Percentiles rank a stretch among this genome's conserved stretches.
These are phyloP conservation scores for Pseudocercospora eumusae DNA, from an alignment of 2,329 filamentous ascomycete genomes.

Conservation along the genomic window DNA sequence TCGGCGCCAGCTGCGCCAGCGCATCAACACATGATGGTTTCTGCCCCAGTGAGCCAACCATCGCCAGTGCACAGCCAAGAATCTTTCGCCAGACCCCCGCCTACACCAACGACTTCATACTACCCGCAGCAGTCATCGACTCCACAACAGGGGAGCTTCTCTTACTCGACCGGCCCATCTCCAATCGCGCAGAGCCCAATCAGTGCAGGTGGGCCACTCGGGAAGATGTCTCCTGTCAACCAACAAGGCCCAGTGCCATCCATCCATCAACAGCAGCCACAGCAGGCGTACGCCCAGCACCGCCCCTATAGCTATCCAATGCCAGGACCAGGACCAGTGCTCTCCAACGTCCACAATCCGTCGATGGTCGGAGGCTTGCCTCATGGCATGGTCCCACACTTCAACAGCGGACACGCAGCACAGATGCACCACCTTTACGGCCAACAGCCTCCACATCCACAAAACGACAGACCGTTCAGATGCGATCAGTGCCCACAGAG, in stretches of 20 bases:
- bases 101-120: slow-evolving; percentile 66
- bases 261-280: slow-evolving; percentile 46
- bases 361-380: slow-evolving; percentile 58
- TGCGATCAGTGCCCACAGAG: slow-evolving; percentile 90
- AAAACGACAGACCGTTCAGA: slow-evolving; percentile 85
- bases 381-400: slow-evolving; percentile 56
- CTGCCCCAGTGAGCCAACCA: slow-evolving; percentile 39
- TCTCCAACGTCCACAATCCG: slow-evolving; percentile 77
- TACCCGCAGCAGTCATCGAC: slow-evolving; percentile 56
- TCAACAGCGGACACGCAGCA: slow-evolving; percentile 62
- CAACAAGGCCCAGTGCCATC: slow-evolving; percentile 48
- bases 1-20: slow-evolving; percentile 53
- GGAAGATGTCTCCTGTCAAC: slow-evolving; percentile 56
- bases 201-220: slow-evolving; percentile 48
- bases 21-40: slow-evolving; percentile 47
- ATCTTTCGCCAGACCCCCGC: slow-evolving; percentile 57
- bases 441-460: slow-evolving; percentile 51
- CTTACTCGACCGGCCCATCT: slow-evolving; percentile 53
- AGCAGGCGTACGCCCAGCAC: slow-evolving; percentile 48
- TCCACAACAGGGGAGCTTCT: slow-evolving; percentile 51
- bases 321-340: slow-evolving; percentile 67
- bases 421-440: slow-evolving; percentile 69
- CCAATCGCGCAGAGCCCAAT: slow-evolving; percentile 54
- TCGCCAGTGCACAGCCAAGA: slow-evolving; percentile 63
- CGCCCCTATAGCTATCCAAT: slow-evolving; percentile 59